A percentile compares a stretch with the other conserved stretches of the same genome.
Evolutionary conservation across 176 grass and related monocot genomes (phyloP).

Genomic region (Oryza officinalis): DNA sequence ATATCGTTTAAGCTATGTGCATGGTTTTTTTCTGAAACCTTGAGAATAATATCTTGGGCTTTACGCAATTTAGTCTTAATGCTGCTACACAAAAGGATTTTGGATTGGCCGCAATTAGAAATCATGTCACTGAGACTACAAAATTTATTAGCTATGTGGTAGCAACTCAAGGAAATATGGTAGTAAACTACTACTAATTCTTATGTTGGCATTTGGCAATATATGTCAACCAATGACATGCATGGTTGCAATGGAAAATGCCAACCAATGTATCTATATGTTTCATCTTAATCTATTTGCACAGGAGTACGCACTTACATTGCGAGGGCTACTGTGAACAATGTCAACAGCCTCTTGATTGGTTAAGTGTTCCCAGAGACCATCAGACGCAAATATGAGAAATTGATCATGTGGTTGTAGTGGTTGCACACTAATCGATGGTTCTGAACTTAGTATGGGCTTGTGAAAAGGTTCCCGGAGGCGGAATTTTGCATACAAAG

Average conservation of each 20-base stretch:
- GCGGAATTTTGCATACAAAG: constrained; percentile 77
- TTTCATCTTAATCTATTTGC: background rate
- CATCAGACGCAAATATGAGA: constrained; percentile 95
- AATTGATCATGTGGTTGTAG: constrained; percentile 83
- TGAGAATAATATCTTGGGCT: background rate
- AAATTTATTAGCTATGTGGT: background rate
- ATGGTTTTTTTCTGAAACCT: background rate
- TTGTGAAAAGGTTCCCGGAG: constrained; percentile 80
- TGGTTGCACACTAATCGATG: constrained; percentile 64
- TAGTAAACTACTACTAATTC: background rate
- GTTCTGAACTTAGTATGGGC: constrained; percentile 83
- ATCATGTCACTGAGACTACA: background rate
- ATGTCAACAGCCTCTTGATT: constrained; percentile 97
- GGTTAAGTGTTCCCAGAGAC: constrained; percentile 92
- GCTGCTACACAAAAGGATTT: background rate
- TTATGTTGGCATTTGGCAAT: background rate
- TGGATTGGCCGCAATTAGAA: background rate
- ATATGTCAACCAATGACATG: background rate
- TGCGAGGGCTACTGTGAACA: constrained; percentile 60
- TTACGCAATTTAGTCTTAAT: background rate
- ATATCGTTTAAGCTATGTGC: background rate
- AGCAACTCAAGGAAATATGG: background rate
- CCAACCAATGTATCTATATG: background rate
- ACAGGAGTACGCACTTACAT: constrained; percentile 46
- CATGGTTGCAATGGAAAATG: background rate